Conservation (phyloP, 495 filamentous ascomycete species). For the Hypoxylon crocopeplum region DNA sequence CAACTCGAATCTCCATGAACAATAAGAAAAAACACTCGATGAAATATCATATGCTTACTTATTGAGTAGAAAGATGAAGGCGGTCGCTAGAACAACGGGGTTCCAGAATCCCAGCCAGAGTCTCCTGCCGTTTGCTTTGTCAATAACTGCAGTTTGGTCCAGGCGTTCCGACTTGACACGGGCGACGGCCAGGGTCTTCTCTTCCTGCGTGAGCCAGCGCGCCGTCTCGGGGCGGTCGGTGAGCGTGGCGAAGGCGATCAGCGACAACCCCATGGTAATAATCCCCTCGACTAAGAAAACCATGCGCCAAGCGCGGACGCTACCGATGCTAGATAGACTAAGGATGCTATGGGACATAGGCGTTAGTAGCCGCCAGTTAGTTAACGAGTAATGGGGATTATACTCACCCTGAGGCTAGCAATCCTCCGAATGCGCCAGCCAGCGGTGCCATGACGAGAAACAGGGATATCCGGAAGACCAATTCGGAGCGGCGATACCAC, state of each 20-base stretch:
- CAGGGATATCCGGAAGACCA: conserved; percentile 72
- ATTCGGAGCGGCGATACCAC: conserved; percentile 73
- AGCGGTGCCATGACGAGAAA: conserved; percentile 78
- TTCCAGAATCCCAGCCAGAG: conserved; percentile 67
- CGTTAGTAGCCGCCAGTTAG: conserved; percentile 2
- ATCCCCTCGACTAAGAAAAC: conserved; percentile 72
- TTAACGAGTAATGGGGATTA: not conserved
- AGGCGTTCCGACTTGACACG: conserved; percentile 71
- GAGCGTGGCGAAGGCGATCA: conserved; percentile 61
- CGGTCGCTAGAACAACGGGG: conserved; percentile 69
- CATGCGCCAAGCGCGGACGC: conserved; percentile 66
- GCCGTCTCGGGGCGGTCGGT: conserved; percentile 68
- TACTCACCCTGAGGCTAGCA: conserved; percentile 64
- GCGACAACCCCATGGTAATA: conserved; percentile 61
- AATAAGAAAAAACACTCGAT: too few relatives aligned
- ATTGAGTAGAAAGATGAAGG: conserved; percentile 72
- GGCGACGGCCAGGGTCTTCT: conserved; percentile 59
- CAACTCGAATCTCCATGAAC: too few relatives aligned
- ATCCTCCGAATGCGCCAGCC: conserved; percentile 73
- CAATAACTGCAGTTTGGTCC: conserved; percentile 67
- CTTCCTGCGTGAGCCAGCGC: conserved; percentile 62
- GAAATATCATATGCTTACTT: conserved; percentile 49
- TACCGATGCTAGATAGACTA: conserved; percentile 56
- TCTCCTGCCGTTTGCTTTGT: conserved; percentile 67
- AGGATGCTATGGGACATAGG: conserved; percentile 47